Evolutionary conservation across 139 green algal species (phyloP), one percentile per base, ranked within the genome.

Genomic region (Trebouxia sp.): DNA sequence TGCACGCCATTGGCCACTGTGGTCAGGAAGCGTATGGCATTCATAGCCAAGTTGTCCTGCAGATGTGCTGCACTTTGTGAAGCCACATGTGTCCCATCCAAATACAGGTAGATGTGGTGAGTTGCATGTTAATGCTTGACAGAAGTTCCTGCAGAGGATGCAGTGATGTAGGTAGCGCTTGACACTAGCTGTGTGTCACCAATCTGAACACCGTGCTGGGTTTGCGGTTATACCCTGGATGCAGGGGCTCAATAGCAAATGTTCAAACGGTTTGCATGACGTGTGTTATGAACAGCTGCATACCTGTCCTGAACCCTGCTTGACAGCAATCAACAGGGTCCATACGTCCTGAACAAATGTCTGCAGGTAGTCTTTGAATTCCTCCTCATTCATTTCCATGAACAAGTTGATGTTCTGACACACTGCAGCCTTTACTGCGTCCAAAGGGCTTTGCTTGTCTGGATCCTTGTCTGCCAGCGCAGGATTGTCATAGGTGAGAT

Each of bases 11-110:
- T 87, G 17, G 88, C 88, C 26, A 99, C 95, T 30, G 93, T 96
- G 43, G 94, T 97, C 65, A 99, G 86, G 86, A 99, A 98, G 77
- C 88, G 89, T 77, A 98, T 98, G 69, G 95, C 92, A 58, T 92
- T 94, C 69, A 96, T 95, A 78, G 91, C 94, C 62, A 99, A 86
- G 65, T 92, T 89, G 89, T 99, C 97, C 88, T 98, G 91, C 26
- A 80, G 0, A 3, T 48, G 35, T n/a, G n/a, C n/a, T n/a, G n/a
- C n/a, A n/a, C n/a, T n/a, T n/a, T n/a, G n/a, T n/a, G n/a, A n/a
- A n/a, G n/a, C n/a, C n/a, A n/a, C n/a, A n/a, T n/a, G n/a, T n/a
- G n/a, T n/a, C n/a, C n/a, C n/a, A n/a, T n/a, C n/a, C n/a, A n/a
- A n/a, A n/a, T n/a, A n/a, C n/a, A n/a, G n/a, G n/a, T n/a, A n/a